Conservation (phyloP, 169 alveolate species). For the Plasmodium gonderi region DNA sequence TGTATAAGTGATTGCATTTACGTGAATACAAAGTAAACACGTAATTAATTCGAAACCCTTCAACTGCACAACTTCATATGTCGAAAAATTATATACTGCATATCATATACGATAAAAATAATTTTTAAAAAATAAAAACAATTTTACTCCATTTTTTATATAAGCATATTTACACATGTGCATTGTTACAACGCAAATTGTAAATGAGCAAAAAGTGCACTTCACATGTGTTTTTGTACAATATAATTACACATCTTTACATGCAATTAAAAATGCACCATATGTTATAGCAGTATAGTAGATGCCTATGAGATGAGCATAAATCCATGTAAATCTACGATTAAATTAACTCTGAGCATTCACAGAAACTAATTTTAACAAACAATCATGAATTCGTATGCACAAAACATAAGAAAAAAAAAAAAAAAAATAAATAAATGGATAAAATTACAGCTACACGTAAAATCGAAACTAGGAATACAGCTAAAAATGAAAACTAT, state of each 20-base stretch:
- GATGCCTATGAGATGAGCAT: not conserved
- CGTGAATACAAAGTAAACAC: not conserved
- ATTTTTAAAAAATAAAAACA: not conserved
- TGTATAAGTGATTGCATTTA: too few species aligned
- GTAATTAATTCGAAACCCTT: not conserved
- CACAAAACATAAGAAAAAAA: not conserved
- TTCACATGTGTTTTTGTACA: not conserved
- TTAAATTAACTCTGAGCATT: not conserved
- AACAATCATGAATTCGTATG: slow-evolving; percentile 39
- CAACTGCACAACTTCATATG: not conserved
- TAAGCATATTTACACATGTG: not conserved
- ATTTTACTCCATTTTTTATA: not conserved
- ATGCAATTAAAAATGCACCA: slow-evolving; percentile 25
- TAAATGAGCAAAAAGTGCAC: too few species aligned
- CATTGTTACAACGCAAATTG: not conserved
- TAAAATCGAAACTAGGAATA: too few species aligned
- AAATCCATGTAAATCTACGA: not conserved
- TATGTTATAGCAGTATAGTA: not conserved
- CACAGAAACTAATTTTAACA: slow-evolving; percentile 19
- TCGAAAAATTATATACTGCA: not conserved
- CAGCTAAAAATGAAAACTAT: too few species aligned
- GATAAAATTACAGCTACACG: not conserved
- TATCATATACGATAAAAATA: not conserved
- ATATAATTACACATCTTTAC: slow-evolving; percentile 14
- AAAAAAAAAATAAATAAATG: not conserved